Percentiles rank a stretch among this genome's conserved stretches.
Evolutionary conservation across 2,329 filamentous ascomycete genomes (phyloP).

Genomic region (Alternaria hordeiaustralica): DNA sequence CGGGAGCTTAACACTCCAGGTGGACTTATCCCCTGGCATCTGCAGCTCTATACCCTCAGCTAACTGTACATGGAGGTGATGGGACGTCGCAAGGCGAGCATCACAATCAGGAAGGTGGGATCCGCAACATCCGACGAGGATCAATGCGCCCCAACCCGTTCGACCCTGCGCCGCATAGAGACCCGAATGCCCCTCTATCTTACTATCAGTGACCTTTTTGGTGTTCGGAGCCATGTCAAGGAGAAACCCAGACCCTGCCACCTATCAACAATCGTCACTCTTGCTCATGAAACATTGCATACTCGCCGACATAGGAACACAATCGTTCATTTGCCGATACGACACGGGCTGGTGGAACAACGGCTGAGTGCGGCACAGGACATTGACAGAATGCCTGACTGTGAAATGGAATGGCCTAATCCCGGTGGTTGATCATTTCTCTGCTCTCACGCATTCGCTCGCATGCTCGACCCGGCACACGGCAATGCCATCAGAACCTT

Average conservation of each 20-base stretch:
- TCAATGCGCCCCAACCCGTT: not conserved
- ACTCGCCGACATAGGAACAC: not conserved
- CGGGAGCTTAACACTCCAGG: constrained; percentile 20
- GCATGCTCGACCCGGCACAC: not conserved
- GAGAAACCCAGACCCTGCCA: not conserved
- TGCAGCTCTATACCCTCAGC: constrained; percentile 9
- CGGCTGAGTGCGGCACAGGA: not conserved
- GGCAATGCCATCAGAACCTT: not conserved
- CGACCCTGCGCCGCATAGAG: constrained; percentile 1
- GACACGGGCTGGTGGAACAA: not conserved
- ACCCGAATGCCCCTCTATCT: not conserved
- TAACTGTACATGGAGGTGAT: constrained; percentile 1
- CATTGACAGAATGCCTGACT: not conserved
- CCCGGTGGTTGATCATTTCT: not conserved
- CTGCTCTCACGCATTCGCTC: not conserved
- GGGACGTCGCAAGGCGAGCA: not conserved
- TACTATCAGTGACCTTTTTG: not conserved
- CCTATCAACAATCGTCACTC: not conserved
- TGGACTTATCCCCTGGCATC: constrained; percentile 24
- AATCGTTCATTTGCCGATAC: not conserved
- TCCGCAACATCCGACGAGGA: not conserved
- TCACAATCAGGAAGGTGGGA: constrained; percentile 6
- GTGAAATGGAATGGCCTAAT: not conserved
- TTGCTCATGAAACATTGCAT: not conserved
- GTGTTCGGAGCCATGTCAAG: not conserved